A percentile compares a stretch with the other conserved stretches of the same genome.
phyloP scores from a whole-genome alignment of 441 rosid species.

The Corymbia calophylla region DNA sequence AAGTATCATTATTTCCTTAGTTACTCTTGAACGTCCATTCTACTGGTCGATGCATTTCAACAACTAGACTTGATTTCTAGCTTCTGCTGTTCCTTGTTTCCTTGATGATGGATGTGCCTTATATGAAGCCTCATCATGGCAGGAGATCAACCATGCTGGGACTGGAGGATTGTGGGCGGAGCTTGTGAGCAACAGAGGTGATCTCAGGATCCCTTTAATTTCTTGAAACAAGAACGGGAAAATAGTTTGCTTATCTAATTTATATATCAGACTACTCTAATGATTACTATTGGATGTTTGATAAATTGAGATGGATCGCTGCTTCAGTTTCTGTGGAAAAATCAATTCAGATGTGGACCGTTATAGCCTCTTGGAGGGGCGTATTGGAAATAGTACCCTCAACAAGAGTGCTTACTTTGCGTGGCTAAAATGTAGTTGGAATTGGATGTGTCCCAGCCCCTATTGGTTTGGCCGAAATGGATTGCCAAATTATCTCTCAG shows the following conservation, averaged over 20 bases:
- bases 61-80: not conserved
- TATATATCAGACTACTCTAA: not conserved
- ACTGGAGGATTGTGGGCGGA: conserved; percentile 91
- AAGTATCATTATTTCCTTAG: not conserved
- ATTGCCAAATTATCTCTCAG: not conserved
- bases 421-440: not conserved
- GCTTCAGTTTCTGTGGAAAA: not conserved
- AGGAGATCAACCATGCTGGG: conserved; percentile 94
- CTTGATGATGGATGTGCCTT: not conserved
- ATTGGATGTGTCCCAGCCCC: not conserved
- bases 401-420: not conserved
- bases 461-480: not conserved
- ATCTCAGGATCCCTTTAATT: not conserved
- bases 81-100: not conserved
- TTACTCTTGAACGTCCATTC: not conserved
- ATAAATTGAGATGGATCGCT: not conserved
- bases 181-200: conserved; percentile 80
- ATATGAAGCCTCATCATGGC: conserved; percentile 8
- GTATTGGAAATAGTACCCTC: not conserved
- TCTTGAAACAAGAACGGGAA: not conserved
- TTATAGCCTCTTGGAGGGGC: not conserved
- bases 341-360: not conserved
- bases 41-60: not conserved
- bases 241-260: not conserved
- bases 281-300: not conserved